phyloP scores from a whole-genome alignment of 148 eudicot genomes.

The Amaranthus hypochondriacus region DNA sequence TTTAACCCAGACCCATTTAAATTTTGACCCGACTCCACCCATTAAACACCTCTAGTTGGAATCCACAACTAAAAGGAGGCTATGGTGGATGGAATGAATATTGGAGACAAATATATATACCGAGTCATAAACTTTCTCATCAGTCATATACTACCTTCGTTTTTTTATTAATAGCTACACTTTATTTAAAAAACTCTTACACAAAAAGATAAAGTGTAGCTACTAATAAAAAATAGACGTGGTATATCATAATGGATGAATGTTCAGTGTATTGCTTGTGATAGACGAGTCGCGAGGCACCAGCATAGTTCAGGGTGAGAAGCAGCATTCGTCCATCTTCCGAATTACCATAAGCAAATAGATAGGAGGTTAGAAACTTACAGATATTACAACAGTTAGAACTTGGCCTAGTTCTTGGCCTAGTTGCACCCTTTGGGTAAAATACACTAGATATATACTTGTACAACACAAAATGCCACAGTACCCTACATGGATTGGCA shows the following conservation, averaged over 20 bases:
- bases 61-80: neutral
- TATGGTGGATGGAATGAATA: slow-evolving; percentile 20
- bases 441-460: slow-evolving; percentile 6
- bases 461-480: slow-evolving; percentile 12
- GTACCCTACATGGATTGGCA: neutral
- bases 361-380: neutral
- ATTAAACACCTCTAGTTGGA: too few relatives aligned
- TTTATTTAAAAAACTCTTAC: too few relatives aligned
- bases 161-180: too few relatives aligned
- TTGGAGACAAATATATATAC: neutral
- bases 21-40: too few relatives aligned
- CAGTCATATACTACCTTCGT: neutral
- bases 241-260: too few relatives aligned
- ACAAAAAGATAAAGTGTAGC: too few relatives aligned
- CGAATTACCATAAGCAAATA: neutral
- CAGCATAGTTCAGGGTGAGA: too few relatives aligned
- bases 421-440: slow-evolving; percentile 4
- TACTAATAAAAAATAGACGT: too few relatives aligned
- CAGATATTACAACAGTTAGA: slow-evolving; percentile 22
- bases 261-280: too few relatives aligned
- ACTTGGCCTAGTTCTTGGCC: slow-evolving; percentile 11
- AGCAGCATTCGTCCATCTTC: too few relatives aligned
- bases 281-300: too few relatives aligned
- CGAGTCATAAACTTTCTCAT: neutral
- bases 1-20: neutral